Evolutionary conservation across 257 asterid genomes (phyloP).

Genomic region (Anisodus tanguticus): DNA sequence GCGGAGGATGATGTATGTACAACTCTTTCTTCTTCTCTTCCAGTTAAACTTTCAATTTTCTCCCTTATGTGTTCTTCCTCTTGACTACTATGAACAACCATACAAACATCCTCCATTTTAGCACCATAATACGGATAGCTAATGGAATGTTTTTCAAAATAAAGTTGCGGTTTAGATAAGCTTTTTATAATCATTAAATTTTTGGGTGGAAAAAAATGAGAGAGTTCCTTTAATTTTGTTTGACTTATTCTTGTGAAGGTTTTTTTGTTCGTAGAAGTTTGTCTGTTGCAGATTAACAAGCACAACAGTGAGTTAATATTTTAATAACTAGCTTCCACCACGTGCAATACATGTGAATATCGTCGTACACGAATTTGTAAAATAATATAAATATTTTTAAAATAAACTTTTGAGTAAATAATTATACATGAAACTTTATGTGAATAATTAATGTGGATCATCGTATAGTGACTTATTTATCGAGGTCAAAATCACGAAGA

Average conservation of each 20-base stretch:
- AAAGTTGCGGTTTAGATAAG: not conserved
- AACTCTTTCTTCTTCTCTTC: slow-evolving; percentile 30
- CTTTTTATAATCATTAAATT: not conserved
- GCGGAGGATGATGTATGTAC: slow-evolving; percentile 33
- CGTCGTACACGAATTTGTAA: too few species aligned
- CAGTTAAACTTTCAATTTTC: not conserved
- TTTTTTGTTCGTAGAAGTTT: not conserved
- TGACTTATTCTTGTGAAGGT: not conserved
- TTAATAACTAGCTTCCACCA: too few species aligned
- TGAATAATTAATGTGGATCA: too few species aligned
- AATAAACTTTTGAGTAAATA: too few species aligned
- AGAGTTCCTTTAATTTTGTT: not conserved
- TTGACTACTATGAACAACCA: slow-evolving; percentile 14
- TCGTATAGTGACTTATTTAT: too few species aligned
- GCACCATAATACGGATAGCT: slow-evolving; percentile 23
- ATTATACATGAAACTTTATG: too few species aligned
- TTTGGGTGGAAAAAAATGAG: not conserved
- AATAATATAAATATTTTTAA: too few species aligned
- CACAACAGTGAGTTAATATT: not conserved
- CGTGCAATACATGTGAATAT: too few species aligned
- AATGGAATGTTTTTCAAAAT: slow-evolving; percentile 10
- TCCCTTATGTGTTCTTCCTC: not conserved
- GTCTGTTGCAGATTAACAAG: not conserved
- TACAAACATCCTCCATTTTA: slow-evolving; percentile 26
- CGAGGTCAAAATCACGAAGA: too few species aligned